A percentile compares a stretch with the other conserved stretches of the same genome.
phyloP scores from a whole-genome alignment of 2,329 filamentous ascomycete genomes.

The Verticillium klebahnii region DNA sequence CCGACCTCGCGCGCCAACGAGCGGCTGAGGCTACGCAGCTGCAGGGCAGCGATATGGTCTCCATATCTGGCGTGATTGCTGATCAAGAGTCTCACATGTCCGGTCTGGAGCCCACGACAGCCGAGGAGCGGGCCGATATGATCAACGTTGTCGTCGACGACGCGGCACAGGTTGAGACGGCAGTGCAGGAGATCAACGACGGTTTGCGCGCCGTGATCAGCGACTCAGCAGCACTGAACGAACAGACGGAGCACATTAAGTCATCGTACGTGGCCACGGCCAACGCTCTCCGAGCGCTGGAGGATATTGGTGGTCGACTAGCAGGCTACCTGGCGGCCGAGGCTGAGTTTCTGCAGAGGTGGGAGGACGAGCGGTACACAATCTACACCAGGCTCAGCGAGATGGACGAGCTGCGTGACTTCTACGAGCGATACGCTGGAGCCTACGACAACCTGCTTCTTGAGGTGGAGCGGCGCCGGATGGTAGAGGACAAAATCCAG shows the following conservation, averaged over 20 bases:
- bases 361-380: constrained; percentile 68
- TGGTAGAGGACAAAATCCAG: constrained; percentile 69
- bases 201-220: constrained; percentile 73
- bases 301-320: constrained; percentile 62
- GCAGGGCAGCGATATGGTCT: constrained; percentile 44
- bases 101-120: constrained; percentile 64
- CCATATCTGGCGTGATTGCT: constrained; percentile 63
- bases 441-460: constrained; percentile 82
- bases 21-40: constrained; percentile 59
- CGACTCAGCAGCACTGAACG: constrained; percentile 58
- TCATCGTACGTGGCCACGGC: constrained; percentile 53
- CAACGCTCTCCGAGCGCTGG: constrained; percentile 61
- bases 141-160: constrained; percentile 73
- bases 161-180: constrained; percentile 60
- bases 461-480: constrained; percentile 72
- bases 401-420: constrained; percentile 70
- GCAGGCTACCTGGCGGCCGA: constrained; percentile 61
- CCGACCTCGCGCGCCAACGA: constrained; percentile 62
- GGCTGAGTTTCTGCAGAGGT: constrained; percentile 58
- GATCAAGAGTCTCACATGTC: constrained; percentile 47
- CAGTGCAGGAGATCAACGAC: constrained; percentile 67
- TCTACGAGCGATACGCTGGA: constrained; percentile 81
- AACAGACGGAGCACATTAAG: constrained; percentile 55
- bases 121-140: constrained; percentile 77
- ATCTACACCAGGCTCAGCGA: constrained; percentile 69